These are phyloP conservation scores for Moesziomyces sp. DNA, from an alignment of 1,284 basidiomycete species.

Conservation along the genomic window DNA sequence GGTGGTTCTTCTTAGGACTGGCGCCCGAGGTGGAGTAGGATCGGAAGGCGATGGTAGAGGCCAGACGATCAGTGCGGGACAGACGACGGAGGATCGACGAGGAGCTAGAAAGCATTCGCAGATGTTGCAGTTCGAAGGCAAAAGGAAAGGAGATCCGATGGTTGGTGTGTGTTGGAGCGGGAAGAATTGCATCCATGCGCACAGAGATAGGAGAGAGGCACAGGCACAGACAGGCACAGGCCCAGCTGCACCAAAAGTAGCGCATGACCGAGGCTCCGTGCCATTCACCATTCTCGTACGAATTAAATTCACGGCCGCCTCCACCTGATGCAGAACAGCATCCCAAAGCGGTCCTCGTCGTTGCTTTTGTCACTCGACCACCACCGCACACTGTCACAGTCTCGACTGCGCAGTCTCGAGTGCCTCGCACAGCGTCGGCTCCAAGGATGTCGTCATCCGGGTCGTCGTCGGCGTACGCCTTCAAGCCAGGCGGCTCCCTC, in stretches of 20 bases:
- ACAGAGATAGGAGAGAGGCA: not conserved
- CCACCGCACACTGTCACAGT: not conserved
- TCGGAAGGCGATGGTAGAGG: constrained; percentile 7
- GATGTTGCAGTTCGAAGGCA: not conserved
- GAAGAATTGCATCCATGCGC: not conserved
- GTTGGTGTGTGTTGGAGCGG: not conserved
- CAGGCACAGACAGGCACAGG: too few species aligned
- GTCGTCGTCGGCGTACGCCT: constrained; percentile 55
- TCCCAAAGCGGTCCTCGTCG: not conserved
- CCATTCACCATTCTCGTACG: not conserved
- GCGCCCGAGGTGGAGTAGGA: constrained; percentile 17
- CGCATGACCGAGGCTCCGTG: too few species aligned
- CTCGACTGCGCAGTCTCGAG: too few species aligned
- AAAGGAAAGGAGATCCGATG: not conserved
- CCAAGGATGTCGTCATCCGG: constrained; percentile 18
- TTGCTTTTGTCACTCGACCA: not conserved
- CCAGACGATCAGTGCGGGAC: constrained; percentile 35
- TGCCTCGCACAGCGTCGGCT: too few species aligned
- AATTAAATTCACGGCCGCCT: not conserved
- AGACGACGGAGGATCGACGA: constrained; percentile 18
- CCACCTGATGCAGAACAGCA: not conserved
- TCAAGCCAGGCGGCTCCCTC: constrained; percentile 63
- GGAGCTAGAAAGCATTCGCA: constrained; percentile 31
- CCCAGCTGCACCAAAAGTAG: not conserved
- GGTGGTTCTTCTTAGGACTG: constrained; percentile 41